These are phyloP conservation scores for Phytophthora quininea DNA, from an alignment of 352 stramenopile species.

Conservation along the genomic window DNA sequence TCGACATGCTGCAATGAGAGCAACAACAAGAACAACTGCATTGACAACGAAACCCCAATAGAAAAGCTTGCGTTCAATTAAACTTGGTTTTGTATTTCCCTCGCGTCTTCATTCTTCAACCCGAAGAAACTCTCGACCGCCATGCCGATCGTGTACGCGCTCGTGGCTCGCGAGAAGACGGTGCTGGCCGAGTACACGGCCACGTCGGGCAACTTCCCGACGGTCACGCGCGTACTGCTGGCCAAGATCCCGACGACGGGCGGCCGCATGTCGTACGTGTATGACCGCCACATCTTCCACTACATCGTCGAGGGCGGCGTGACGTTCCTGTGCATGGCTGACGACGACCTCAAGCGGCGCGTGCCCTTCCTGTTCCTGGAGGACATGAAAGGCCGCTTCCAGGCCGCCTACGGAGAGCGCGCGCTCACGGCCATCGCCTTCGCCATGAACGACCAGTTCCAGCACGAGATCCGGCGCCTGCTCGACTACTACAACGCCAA, in stretches of 20 bases:
- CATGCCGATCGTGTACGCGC: conserved; percentile 92
- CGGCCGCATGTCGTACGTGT: conserved; percentile 98
- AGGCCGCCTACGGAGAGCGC: conserved; percentile 77
- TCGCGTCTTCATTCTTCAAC: conserved; percentile 1
- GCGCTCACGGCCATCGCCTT: conserved; percentile 95
- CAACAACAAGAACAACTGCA: too few species aligned
- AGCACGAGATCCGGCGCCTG: conserved; percentile 91
- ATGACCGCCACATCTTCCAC: conserved; percentile 96
- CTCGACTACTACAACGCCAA: conserved; percentile 89
- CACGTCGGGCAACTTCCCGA: conserved; percentile 97
- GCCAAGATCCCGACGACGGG: conserved; percentile 95
- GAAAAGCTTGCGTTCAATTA: too few species aligned
- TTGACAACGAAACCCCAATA: too few species aligned
- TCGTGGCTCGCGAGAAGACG: conserved; percentile 97
- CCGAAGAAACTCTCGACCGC: not conserved
- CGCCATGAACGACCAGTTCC: conserved; percentile 98
- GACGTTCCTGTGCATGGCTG: conserved; percentile 98
- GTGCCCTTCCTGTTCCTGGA: conserved; percentile 98
- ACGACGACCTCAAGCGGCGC: conserved; percentile 94
- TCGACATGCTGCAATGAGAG: conserved; percentile 25
- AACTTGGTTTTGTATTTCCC: not conserved
- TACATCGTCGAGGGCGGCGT: conserved; percentile 96
- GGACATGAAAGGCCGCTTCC: conserved; percentile 95
- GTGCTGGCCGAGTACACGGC: conserved; percentile 98
- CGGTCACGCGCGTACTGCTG: conserved; percentile 96